Evolutionary conservation across 2,329 filamentous ascomycete genomes (phyloP).

Genomic region (Alternaria ethzedia): DNA sequence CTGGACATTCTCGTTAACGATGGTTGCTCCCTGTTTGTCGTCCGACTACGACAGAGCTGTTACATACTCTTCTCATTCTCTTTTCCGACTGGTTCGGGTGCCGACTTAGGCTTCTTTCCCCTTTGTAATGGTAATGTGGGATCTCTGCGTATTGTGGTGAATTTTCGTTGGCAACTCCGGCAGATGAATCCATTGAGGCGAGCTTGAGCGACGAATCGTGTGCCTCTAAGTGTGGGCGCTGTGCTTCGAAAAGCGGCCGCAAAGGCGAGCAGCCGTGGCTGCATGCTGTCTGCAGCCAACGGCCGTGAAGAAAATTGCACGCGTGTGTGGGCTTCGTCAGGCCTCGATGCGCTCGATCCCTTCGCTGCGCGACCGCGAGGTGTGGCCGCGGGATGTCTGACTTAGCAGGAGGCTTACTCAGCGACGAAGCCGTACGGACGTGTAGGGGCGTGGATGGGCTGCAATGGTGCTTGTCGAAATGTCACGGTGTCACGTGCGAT

Average conservation of each 20-base stretch:
- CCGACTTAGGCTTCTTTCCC: constrained; percentile 20
- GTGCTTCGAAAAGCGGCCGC: constrained; percentile 27
- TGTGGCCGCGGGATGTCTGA: not conserved
- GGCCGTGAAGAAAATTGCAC: not conserved
- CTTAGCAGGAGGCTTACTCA: not conserved
- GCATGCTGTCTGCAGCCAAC: constrained; percentile 29
- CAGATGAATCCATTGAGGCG: constrained; percentile 31
- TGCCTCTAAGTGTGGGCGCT: constrained; percentile 8
- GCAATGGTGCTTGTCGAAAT: not conserved
- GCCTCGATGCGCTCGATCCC: not conserved
- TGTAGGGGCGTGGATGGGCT: not conserved
- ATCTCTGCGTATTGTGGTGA: constrained; percentile 29
- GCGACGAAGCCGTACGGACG: not conserved
- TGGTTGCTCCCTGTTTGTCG: not conserved
- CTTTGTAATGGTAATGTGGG: constrained; percentile 24
- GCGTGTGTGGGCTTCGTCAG: not conserved
- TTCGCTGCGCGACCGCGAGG: not conserved
- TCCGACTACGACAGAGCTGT: accelerated
- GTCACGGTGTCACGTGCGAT: constrained; percentile 24
- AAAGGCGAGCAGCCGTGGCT: constrained; percentile 29
- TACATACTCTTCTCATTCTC: constrained; percentile 31
- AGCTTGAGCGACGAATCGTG: not conserved
- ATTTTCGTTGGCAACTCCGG: constrained; percentile 37
- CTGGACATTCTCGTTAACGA: constrained; percentile 9
- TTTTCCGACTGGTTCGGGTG: constrained; percentile 27